These are phyloP conservation scores for Bisporella sp. DNA, from an alignment of 2,329 filamentous ascomycete genomes.

Conservation along the genomic window DNA sequence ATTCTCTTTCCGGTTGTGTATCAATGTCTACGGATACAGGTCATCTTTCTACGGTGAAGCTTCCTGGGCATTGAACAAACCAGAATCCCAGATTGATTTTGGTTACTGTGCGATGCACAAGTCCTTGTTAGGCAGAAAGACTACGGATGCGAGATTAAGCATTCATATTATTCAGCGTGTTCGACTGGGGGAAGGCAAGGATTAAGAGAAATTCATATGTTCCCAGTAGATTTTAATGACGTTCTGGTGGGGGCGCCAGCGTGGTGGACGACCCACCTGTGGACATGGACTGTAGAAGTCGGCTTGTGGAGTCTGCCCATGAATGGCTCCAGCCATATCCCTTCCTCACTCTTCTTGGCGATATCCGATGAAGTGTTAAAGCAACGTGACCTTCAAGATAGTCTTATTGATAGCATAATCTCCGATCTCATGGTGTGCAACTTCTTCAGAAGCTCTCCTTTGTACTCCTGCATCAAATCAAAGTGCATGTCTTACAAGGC, in stretches of 20 bases:
- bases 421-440: constrained; percentile 30
- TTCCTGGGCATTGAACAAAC: constrained; percentile 33
- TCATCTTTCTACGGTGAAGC: constrained; percentile 31
- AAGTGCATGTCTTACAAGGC: constrained; percentile 34
- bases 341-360: constrained; percentile 32
- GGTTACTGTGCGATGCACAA: constrained; percentile 13
- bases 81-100: constrained; percentile 31
- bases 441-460: constrained; percentile 22
- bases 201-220: constrained; percentile 36
- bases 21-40: constrained; percentile 37
- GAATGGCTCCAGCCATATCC: constrained; percentile 38
- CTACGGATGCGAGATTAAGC: constrained; percentile 5
- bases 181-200: constrained; percentile 42
- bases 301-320: constrained; percentile 41
- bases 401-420: constrained; percentile 38
- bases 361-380: constrained; percentile 37
- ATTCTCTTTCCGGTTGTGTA: constrained; percentile 32
- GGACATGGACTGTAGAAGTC: constrained; percentile 31
- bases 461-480: constrained; percentile 17
- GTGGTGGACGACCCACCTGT: constrained; percentile 16
- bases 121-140: constrained; percentile 6
- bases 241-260: constrained; percentile 36
- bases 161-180: constrained; percentile 41
- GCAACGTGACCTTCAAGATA: constrained; percentile 44
- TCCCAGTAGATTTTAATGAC: constrained; percentile 40